These are phyloP conservation scores for Pythium utonaiense DNA, from an alignment of 352 stramenopile genomes.

Conservation along the genomic window DNA sequence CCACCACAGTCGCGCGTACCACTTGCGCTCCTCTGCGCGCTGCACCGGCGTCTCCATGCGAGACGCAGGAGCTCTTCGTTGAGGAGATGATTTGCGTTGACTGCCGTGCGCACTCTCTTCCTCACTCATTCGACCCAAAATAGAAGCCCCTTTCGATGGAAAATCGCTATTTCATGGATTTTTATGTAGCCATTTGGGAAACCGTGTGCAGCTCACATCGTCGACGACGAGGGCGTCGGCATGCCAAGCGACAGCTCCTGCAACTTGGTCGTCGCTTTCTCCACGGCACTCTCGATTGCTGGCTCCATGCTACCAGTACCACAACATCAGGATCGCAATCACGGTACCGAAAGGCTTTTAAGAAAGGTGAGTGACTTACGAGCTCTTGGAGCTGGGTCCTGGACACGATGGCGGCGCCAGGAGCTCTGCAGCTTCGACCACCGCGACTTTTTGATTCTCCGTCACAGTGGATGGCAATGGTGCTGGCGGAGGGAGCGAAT, in stretches of 20 bases:
- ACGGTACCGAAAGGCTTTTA: no score
- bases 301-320: slow-evolving; percentile 4
- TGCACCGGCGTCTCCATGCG: slow-evolving; percentile 19
- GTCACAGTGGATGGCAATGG: slow-evolving; percentile 5
- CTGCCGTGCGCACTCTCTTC: slow-evolving; percentile 4
- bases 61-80: neutral
- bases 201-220: slow-evolving; percentile 1
- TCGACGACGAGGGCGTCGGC: neutral
- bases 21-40: slow-evolving; percentile 46
- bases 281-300: neutral
- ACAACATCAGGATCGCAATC: neutral
- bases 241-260: slow-evolving; percentile 2
- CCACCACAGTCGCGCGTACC: slow-evolving; percentile 71
- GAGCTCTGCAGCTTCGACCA: slow-evolving; percentile 19
- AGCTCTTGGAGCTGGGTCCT: slow-evolving; percentile 3
- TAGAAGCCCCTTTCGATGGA: neutral
- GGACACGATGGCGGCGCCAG: slow-evolving; percentile 5
- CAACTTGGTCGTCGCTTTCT: neutral
- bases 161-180: slow-evolving; percentile 9
- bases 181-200: slow-evolving; percentile 7
- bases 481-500: slow-evolving; percentile 4
- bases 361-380: no score
- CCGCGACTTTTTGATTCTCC: slow-evolving; percentile 22
- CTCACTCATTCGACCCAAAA: neutral
- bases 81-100: neutral